Conservation (phyloP, 306 rosid genomes). For the Cercis canadensis region DNA sequence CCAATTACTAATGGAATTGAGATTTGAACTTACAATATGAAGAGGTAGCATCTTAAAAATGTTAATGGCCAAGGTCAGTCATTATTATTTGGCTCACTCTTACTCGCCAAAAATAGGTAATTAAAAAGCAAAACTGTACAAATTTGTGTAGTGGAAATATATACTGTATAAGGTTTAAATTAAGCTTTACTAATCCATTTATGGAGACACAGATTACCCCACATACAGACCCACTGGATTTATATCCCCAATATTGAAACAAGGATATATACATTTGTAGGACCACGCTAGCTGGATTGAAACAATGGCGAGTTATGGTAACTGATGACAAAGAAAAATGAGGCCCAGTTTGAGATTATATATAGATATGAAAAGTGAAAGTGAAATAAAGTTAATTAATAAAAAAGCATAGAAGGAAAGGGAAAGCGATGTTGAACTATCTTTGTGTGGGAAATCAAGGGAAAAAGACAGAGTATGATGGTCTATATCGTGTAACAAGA, state of each 20-base stretch:
- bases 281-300: slow-evolving; percentile 32
- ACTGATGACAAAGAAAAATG: not conserved
- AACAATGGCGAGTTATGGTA: slow-evolving; percentile 37
- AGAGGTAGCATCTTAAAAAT: too few relatives aligned
- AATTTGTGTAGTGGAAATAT: too few relatives aligned
- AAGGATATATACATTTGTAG: slow-evolving; percentile 3
- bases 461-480: slow-evolving; percentile 20
- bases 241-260: slow-evolving; percentile 6
- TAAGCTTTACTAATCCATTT: too few relatives aligned
- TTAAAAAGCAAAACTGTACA: too few relatives aligned
- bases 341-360: slow-evolving; percentile 15
- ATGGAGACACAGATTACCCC: slow-evolving; percentile 46
- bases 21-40: too few relatives aligned
- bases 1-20: too few relatives aligned
- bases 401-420: slow-evolving; percentile 21
- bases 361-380: slow-evolving; percentile 23
- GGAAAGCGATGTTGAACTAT: slow-evolving; percentile 25
- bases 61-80: too few relatives aligned
- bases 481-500: slow-evolving; percentile 21
- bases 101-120: too few relatives aligned
- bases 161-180: too few relatives aligned
- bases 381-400: slow-evolving; percentile 15
- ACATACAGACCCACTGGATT: slow-evolving; percentile 9
- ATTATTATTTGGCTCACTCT: too few relatives aligned
- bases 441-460: slow-evolving; percentile 28